Conservation (phyloP, 352 stramenopile genomes). For the Globisporangium recalcitrans region DNA sequence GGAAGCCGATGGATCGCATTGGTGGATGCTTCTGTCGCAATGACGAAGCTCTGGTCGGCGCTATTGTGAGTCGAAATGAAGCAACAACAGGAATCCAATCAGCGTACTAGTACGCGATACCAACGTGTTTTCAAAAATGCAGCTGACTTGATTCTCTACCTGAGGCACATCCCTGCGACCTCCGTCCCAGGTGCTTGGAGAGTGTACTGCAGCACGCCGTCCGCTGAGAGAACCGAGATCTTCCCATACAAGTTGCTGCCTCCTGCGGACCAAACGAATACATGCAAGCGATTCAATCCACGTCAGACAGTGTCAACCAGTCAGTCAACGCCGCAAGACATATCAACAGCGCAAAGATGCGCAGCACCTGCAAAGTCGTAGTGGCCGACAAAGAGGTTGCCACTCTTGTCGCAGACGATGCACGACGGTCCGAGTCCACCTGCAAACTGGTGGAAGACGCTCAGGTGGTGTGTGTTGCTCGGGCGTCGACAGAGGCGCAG, state of each 20-base stretch:
- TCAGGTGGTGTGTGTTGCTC: constrained; percentile 60
- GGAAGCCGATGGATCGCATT: constrained; percentile 60
- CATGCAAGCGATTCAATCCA: not conserved
- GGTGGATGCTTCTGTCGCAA: constrained; percentile 73
- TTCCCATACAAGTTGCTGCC: constrained; percentile 34
- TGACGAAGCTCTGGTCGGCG: constrained; percentile 45
- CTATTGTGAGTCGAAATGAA: constrained; percentile 19
- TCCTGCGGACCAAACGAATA: constrained; percentile 13
- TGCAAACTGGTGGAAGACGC: constrained; percentile 81
- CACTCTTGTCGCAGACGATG: constrained; percentile 52
- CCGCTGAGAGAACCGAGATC: constrained; percentile 56
- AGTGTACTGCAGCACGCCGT: constrained; percentile 45
- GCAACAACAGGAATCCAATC: constrained; percentile 6
- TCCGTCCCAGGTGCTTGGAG: constrained; percentile 55
- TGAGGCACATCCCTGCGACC: constrained; percentile 75
- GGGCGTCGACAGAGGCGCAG: constrained; percentile 63
- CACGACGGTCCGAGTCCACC: constrained; percentile 77
- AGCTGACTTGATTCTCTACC: constrained; percentile 24
- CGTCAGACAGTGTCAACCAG: not conserved
- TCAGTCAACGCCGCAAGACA: not conserved
- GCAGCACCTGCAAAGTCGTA: constrained; percentile 75
- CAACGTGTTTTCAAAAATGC: not conserved
- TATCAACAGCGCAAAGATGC: not conserved
- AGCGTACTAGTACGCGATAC: not conserved
- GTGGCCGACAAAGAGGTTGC: constrained; percentile 72